phyloP scores from a whole-genome alignment of 495 filamentous ascomycete genomes.

The Hypoxylon rickii region DNA sequence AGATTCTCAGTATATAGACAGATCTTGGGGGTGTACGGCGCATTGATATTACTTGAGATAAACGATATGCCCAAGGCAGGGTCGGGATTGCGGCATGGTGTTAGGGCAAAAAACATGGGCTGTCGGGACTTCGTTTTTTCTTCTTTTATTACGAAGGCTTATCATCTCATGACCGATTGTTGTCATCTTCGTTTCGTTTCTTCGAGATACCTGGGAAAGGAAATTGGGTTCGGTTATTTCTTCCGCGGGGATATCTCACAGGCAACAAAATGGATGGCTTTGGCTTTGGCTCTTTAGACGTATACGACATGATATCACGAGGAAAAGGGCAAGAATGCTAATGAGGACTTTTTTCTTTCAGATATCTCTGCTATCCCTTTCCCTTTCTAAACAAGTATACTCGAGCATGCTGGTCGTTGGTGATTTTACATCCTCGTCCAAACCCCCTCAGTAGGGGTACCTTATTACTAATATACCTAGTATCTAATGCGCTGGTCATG shows the following conservation, averaged over 20 bases:
- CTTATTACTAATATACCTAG: too few species aligned
- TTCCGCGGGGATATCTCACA: conserved; percentile 23
- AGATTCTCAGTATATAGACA: conserved; percentile 20
- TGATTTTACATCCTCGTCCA: not conserved
- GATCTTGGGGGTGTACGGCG: conserved; percentile 20
- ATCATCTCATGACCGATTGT: not conserved
- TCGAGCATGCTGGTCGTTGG: not conserved
- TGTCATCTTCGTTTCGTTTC: conserved; percentile 7
- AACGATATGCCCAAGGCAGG: conserved; percentile 17
- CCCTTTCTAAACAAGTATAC: too few species aligned
- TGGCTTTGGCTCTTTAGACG: conserved; percentile 23
- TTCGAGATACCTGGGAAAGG: conserved; percentile 29
- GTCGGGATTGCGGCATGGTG: conserved; percentile 20
- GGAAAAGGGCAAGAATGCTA: conserved; percentile 29
- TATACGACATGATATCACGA: conserved; percentile 31
- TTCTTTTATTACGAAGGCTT: not conserved
- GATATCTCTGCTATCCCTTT: not conserved
- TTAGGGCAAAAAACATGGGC: conserved; percentile 28
- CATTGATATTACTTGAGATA: conserved; percentile 21
- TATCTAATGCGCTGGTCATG: not conserved
- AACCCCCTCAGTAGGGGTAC: too few species aligned
- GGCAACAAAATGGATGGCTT: conserved; percentile 32
- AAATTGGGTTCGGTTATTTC: conserved; percentile 10
- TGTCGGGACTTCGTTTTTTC: conserved; percentile 14
- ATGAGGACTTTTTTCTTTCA: conserved; percentile 9